phyloP scores from a whole-genome alignment of 257 asterid genomes.

The Solanum clarkiae region DNA sequence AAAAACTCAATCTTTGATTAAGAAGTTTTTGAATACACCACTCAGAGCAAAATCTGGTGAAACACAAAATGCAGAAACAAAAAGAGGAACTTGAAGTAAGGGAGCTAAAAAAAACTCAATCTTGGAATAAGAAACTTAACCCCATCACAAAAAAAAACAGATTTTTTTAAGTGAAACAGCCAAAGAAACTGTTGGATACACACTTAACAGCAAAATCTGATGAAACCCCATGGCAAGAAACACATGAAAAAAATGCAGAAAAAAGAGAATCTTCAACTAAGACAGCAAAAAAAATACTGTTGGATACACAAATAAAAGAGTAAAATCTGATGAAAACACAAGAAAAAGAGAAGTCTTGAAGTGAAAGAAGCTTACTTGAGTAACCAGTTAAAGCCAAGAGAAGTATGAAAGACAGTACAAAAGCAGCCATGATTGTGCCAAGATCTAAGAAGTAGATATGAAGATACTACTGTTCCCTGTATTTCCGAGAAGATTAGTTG shows the following conservation, averaged over 20 bases:
- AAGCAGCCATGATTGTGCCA: slow-evolving; percentile 38
- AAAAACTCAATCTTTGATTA: not conserved
- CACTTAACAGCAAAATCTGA: not conserved
- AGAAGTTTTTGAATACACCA: not conserved
- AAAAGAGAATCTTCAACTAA: not conserved
- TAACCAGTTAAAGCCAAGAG: slow-evolving; percentile 40
- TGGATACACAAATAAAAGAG: not conserved
- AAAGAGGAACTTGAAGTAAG: not conserved
- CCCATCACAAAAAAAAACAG: not conserved
- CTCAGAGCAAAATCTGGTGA: not conserved
- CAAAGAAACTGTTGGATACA: not conserved
- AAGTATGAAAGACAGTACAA: slow-evolving; percentile 26
- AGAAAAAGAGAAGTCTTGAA: not conserved
- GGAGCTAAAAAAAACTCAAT: not conserved
- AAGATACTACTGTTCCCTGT: not conserved
- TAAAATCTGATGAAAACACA: not conserved
- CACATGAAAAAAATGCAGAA: not conserved
- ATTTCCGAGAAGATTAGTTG: not conserved
- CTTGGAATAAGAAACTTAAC: not conserved
- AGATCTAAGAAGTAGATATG: not conserved
- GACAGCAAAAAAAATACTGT: not conserved
- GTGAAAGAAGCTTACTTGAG: slow-evolving; percentile 15
- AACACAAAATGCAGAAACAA: not conserved
- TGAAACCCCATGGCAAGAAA: not conserved
- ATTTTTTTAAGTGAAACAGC: not conserved